Conservation (phyloP, 177 flowering plant species). For the Vitis hybrid region DNA sequence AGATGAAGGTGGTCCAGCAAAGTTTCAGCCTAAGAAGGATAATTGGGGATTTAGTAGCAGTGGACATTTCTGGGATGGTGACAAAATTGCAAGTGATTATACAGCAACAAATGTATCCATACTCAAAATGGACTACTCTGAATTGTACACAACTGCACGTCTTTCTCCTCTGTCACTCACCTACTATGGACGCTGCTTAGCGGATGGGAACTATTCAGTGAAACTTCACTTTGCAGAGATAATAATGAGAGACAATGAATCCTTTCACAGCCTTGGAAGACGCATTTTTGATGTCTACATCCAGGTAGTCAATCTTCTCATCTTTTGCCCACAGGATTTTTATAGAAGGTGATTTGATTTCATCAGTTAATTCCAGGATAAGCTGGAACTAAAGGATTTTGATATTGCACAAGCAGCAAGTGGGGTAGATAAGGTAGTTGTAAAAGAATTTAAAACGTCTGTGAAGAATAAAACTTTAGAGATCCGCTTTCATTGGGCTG, state of each 20-base stretch:
- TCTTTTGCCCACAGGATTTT: not conserved
- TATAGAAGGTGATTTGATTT: not conserved
- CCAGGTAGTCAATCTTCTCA: slow-evolving; percentile 29
- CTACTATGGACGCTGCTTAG: slow-evolving; percentile 32
- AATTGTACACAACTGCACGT: slow-evolving; percentile 35
- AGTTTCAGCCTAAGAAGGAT: slow-evolving; percentile 1
- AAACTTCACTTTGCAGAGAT: slow-evolving; percentile 37
- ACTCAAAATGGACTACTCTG: slow-evolving; percentile 14
- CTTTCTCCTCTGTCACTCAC: slow-evolving; percentile 39
- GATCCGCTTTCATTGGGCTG: slow-evolving; percentile 47
- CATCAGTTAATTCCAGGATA: slow-evolving; percentile 19
- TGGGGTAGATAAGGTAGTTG: slow-evolving; percentile 24
- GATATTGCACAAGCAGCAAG: slow-evolving; percentile 30
- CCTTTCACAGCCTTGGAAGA: slow-evolving; percentile 32
- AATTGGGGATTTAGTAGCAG: slow-evolving; percentile 44
- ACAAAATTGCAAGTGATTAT: slow-evolving; percentile 4
- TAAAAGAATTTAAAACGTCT: slow-evolving; percentile 4
- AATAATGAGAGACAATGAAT: slow-evolving; percentile 11
- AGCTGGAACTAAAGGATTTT: slow-evolving; percentile 30
- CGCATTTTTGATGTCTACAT: slow-evolving; percentile 43
- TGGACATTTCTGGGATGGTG: slow-evolving; percentile 30
- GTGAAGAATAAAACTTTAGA: slow-evolving; percentile 28
- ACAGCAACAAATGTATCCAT: slow-evolving; percentile 11
- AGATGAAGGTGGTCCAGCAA: slow-evolving; percentile 30
- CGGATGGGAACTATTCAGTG: slow-evolving; percentile 31